phyloP scores from a whole-genome alignment of 2,329 filamentous ascomycete genomes.

The Xylaria arbuscula region DNA sequence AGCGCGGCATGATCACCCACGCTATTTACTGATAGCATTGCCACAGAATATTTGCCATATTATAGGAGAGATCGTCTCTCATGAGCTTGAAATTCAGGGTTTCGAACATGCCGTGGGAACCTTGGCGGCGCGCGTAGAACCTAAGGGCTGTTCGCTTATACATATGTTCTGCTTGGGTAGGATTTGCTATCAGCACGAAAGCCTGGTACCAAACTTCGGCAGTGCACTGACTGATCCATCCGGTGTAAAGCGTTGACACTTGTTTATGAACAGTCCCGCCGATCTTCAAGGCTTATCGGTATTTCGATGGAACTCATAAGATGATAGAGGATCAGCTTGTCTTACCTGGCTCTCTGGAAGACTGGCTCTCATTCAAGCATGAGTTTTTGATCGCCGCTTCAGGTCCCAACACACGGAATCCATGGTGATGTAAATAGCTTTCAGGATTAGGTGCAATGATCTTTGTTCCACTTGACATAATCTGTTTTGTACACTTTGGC shows the following conservation, averaged over 20 bases:
- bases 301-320: background rate
- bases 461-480: slow-evolving; percentile 46
- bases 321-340: slow-evolving; percentile 15
- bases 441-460: slow-evolving; percentile 35
- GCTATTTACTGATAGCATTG: slow-evolving; percentile 8
- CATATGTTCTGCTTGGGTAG: background rate
- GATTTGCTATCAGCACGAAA: slow-evolving; percentile 10
- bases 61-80: slow-evolving; percentile 23
- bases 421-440: slow-evolving; percentile 19
- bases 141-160: slow-evolving; percentile 10
- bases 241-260: slow-evolving; percentile 28
- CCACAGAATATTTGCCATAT: background rate
- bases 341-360: slow-evolving; percentile 17
- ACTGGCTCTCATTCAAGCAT: slow-evolving; percentile 15
- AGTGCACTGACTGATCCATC: slow-evolving; percentile 26
- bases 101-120: slow-evolving; percentile 30
- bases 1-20: slow-evolving; percentile 1
- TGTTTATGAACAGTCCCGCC: slow-evolving; percentile 6
- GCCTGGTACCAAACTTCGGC: slow-evolving; percentile 23
- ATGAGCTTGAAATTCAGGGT: slow-evolving; percentile 19
- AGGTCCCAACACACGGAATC: slow-evolving; percentile 26
- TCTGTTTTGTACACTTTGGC: slow-evolving; percentile 50
- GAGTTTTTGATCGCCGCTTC: slow-evolving; percentile 13
- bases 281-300: slow-evolving; percentile 11
- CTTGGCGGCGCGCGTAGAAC: slow-evolving; percentile 2